phyloP scores from a whole-genome alignment of 345 rosid genomes.

The Syzygium oleosum region DNA sequence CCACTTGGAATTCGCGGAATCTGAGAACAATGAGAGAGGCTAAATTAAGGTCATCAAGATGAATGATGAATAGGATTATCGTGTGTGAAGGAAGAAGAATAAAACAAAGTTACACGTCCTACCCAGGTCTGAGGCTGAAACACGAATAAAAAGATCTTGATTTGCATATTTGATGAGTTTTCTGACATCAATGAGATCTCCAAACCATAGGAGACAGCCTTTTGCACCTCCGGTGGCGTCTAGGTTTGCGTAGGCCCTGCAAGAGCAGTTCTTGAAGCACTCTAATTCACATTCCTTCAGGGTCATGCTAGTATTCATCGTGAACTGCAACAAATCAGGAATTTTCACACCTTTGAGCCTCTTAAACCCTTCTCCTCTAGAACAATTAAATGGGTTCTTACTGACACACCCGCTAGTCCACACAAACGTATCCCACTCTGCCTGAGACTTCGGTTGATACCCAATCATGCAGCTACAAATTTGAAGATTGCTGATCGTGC shows the following conservation, averaged over 20 bases:
- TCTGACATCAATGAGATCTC: background rate
- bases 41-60: background rate
- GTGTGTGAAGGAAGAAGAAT: background rate
- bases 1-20: background rate
- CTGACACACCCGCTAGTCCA: constrained; percentile 10
- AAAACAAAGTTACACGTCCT: background rate
- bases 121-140: background rate
- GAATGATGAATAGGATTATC: background rate
- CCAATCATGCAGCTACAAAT: constrained; percentile 16
- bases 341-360: constrained; percentile 4
- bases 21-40: background rate
- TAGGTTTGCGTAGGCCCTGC: background rate
- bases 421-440: constrained; percentile 6
- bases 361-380: background rate
- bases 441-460: constrained; percentile 6
- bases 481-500: background rate
- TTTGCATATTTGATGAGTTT: background rate
- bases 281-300: background rate
- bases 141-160: background rate
- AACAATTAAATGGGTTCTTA: constrained; percentile 5
- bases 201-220: background rate
- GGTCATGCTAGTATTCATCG: background rate
- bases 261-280: background rate
- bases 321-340: constrained; percentile 3
- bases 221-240: background rate